These are phyloP conservation scores for Ophiobolus disseminans DNA, from an alignment of 2,329 filamentous ascomycete genomes.

Conservation along the genomic window DNA sequence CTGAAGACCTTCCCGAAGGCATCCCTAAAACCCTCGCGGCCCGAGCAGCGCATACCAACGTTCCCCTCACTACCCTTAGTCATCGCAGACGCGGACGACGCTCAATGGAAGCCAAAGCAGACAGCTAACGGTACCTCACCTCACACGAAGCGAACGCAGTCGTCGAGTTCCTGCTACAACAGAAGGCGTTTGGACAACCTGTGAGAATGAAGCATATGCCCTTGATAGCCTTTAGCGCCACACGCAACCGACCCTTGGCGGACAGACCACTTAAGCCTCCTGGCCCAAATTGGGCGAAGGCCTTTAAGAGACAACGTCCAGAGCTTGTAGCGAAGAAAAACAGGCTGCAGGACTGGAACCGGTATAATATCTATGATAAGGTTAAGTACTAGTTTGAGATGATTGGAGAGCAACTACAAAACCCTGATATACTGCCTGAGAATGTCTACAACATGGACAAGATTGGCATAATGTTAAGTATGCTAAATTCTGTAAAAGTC, in stretches of 20 bases:
- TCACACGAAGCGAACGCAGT: conserved; percentile 38
- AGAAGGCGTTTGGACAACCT: conserved; percentile 21
- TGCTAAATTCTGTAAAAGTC: conserved; percentile 13
- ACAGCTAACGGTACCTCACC: conserved; percentile 38
- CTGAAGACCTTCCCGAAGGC: conserved; percentile 5
- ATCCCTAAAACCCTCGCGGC: conserved; percentile 4
- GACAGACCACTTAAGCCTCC: conserved; percentile 19
- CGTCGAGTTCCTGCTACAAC: conserved; percentile 23
- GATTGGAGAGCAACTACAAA: conserved; percentile 9
- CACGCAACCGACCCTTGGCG: conserved; percentile 11
- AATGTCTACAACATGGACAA: conserved; percentile 11
- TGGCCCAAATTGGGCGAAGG: conserved; percentile 21
- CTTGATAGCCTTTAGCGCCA: conserved; percentile 19
- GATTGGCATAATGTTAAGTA: conserved; percentile 14
- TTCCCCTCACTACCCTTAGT: conserved; percentile 33
- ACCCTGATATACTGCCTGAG: background rate
- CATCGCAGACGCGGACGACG: conserved; percentile 28
- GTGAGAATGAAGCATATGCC: conserved; percentile 26
- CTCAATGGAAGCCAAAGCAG: conserved; percentile 22
- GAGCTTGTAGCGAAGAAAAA: conserved; percentile 19
- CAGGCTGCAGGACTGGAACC: conserved; percentile 30
- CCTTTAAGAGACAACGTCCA: conserved; percentile 22
- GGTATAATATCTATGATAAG: conserved; percentile 29
- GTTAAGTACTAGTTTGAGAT: conserved; percentile 30
- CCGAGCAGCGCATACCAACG: conserved; percentile 6